A percentile compares a stretch with the other conserved stretches of the same genome.
These are phyloP conservation scores for Tylopilus sp. DNA, from an alignment of 1,284 basidiomycete genomes.

Conservation along the genomic window DNA sequence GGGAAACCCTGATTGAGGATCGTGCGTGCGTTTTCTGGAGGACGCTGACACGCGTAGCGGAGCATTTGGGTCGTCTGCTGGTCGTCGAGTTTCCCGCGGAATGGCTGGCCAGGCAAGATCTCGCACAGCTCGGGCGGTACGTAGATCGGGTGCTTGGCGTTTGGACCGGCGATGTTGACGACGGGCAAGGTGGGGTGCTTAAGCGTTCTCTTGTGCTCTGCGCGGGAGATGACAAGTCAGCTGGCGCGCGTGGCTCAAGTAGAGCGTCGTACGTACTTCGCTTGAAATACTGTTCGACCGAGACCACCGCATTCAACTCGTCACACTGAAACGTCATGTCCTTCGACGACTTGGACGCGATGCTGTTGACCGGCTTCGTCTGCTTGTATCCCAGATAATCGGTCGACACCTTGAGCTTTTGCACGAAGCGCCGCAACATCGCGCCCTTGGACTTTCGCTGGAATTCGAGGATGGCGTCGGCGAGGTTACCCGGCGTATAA, in stretches of 20 bases:
- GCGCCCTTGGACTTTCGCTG: conserved; percentile 39
- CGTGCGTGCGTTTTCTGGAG: conserved; percentile 49
- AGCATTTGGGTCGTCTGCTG: conserved; percentile 63
- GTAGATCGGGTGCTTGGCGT: conserved; percentile 39
- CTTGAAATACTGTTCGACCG: conserved; percentile 59
- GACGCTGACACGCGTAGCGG: conserved; percentile 54
- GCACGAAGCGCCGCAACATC: conserved; percentile 47
- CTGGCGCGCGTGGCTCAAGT: neutral
- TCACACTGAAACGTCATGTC: conserved; percentile 49
- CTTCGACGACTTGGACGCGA: conserved; percentile 44
- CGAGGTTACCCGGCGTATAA: conserved; percentile 57
- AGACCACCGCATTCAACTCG: conserved; percentile 45
- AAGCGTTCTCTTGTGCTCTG: conserved; percentile 57
- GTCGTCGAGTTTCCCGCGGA: conserved; percentile 48
- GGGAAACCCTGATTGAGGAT: conserved; percentile 56
- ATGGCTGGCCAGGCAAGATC: conserved; percentile 53
- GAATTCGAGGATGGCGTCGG: conserved; percentile 51
- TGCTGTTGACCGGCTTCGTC: conserved; percentile 45
- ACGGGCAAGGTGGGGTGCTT: conserved; percentile 54
- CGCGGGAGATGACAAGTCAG: neutral
- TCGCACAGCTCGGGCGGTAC: conserved; percentile 68
- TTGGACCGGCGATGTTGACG: conserved; percentile 48
- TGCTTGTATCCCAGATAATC: conserved; percentile 50
- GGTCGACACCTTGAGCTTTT: conserved; percentile 54
- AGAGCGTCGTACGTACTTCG: conserved; percentile 41